Percentiles rank a stretch among this genome's conserved stretches.
Conservation (phyloP, 441 rosid genomes). For the Erodium trifolium region DNA sequence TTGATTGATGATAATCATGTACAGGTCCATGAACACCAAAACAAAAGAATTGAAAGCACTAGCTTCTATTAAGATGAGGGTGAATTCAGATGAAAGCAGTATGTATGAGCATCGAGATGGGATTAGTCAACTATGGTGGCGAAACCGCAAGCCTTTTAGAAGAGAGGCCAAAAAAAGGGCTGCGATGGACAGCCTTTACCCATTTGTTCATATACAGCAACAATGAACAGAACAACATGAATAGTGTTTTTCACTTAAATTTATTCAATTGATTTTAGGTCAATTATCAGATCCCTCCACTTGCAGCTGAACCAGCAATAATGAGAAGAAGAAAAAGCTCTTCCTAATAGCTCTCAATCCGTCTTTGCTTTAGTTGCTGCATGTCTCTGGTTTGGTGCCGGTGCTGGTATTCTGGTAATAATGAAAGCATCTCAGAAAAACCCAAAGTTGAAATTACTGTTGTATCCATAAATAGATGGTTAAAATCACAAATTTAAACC, state of each 20-base stretch:
- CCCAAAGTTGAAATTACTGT: too few relatives aligned
- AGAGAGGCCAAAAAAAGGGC: conserved; percentile 46
- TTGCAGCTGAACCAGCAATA: neutral
- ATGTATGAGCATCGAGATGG: conserved; percentile 19
- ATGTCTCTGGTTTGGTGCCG: too few relatives aligned
- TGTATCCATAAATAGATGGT: too few relatives aligned
- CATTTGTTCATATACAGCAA: conserved; percentile 32
- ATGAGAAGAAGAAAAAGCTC: neutral
- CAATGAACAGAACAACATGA: conserved; percentile 5
- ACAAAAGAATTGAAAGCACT: conserved; percentile 45
- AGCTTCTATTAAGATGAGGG: conserved; percentile 5
- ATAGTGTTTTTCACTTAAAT: conserved; percentile 25
- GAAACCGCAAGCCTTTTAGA: conserved; percentile 57
- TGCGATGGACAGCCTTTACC: conserved; percentile 39
- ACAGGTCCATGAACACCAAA: conserved; percentile 28
- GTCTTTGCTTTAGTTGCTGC: too few relatives aligned
- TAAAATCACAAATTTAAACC: too few relatives aligned
- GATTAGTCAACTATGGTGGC: conserved; percentile 52
- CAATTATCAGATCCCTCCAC: conserved; percentile 8
- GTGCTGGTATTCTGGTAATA: too few relatives aligned
- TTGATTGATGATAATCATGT: neutral
- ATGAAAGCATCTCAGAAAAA: too few relatives aligned
- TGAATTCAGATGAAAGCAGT: conserved; percentile 12
- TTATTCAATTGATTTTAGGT: conserved; percentile 31
- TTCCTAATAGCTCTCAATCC: neutral